These are phyloP conservation scores for Cystobasidium onofrii DNA, from an alignment of 768 basidiomycete species.

Conservation along the genomic window DNA sequence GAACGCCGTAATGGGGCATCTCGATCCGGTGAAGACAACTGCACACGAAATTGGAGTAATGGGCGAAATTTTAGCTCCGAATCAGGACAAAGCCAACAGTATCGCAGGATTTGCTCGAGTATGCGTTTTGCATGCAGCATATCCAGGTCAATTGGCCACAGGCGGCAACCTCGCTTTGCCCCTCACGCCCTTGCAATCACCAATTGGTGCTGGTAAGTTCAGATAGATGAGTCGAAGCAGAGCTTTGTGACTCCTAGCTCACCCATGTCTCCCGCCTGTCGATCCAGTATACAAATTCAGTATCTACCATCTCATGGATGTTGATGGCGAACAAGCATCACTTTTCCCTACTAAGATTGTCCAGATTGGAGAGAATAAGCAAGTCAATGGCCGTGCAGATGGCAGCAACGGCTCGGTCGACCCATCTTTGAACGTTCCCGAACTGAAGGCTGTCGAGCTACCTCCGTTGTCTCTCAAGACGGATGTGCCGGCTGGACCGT, in stretches of 20 bases:
- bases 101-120: constrained; percentile 11
- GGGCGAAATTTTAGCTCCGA: constrained; percentile 1
- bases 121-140: constrained; percentile 4
- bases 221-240: neutral
- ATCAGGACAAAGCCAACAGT: constrained; percentile 9
- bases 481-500: neutral
- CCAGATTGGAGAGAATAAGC: neutral
- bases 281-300: constrained; percentile 1
- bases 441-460: neutral
- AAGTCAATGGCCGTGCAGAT: constrained; percentile 4
- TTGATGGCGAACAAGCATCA: constrained; percentile 13
- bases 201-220: constrained; percentile 9
- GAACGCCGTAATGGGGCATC: constrained; percentile 12
- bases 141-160: neutral
- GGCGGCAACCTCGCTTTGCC: constrained; percentile 14
- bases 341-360: neutral
- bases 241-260: neutral
- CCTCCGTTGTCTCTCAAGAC: constrained; percentile 1
- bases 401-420: neutral
- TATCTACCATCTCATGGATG: constrained; percentile 18
- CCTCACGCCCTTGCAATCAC: constrained; percentile 5
- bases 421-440: neutral
- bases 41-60: constrained; percentile 14
- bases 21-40: neutral
- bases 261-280: neutral